Evolutionary conservation across 805 yeast genomes (phyloP).

Genomic region (Candida mattraensis): DNA sequence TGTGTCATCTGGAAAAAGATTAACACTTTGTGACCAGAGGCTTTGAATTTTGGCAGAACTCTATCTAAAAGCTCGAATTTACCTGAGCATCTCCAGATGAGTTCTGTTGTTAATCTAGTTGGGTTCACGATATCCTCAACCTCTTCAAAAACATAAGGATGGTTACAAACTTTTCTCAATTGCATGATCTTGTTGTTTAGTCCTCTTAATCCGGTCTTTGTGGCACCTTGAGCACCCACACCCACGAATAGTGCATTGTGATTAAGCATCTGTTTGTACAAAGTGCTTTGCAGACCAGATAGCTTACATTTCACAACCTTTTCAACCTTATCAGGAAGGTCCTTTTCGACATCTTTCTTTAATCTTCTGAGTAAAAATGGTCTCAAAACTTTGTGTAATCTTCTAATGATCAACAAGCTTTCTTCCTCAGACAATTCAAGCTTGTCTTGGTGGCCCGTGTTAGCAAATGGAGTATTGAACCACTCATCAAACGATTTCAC

Average conservation of each 20-base stretch:
- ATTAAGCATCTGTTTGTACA: conserved; percentile 78
- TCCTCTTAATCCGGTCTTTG: conserved; percentile 71
- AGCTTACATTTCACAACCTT: conserved; percentile 78
- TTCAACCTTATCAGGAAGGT: conserved; percentile 81
- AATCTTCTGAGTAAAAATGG: conserved; percentile 82
- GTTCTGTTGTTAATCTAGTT: conserved; percentile 57
- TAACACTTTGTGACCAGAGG: conserved; percentile 73
- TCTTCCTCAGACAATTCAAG: conserved; percentile 85
- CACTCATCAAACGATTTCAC: conserved; percentile 86
- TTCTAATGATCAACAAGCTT: conserved; percentile 73
- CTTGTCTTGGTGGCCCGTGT: conserved; percentile 79
- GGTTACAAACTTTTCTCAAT: conserved; percentile 79
- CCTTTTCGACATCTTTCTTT: conserved; percentile 85
- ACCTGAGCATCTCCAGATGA: conserved; percentile 76
- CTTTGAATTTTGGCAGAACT: conserved; percentile 71
- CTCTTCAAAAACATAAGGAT: conserved; percentile 84
- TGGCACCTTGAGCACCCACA: conserved; percentile 52
- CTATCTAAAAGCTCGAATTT: conserved; percentile 79
- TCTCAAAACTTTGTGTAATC: conserved; percentile 83
- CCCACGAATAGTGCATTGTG: conserved; percentile 69
- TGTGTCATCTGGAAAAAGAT: conserved; percentile 89
- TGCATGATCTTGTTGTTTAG: conserved; percentile 84
- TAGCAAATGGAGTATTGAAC: conserved; percentile 88
- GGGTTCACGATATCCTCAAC: conserved; percentile 73
- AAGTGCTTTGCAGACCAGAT: conserved; percentile 65